Evolutionary conservation across 768 basidiomycete genomes (phyloP), one percentile per base, ranked within the genome.

Genomic region (Trametes elegans): DNA sequence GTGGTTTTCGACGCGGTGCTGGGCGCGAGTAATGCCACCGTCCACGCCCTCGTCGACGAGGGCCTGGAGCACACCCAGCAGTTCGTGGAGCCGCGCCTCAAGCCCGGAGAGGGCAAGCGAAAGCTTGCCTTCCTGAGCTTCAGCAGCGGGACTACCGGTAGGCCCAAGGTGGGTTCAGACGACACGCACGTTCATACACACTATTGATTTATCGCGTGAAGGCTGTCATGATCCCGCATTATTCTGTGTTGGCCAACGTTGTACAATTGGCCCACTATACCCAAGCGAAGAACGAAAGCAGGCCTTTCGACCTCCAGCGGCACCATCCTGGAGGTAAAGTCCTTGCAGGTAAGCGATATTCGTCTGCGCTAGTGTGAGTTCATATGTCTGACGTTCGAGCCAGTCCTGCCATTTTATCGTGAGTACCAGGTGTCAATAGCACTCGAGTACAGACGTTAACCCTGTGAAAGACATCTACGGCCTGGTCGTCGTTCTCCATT

Each of bases 101-200:
- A 56, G 1, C 74, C 76, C 0, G 84, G 85, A 1, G 88, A 90
- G 67, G 86, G 72, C 19, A 85, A 74, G 67, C 83, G 79, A 5
- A 90, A 87, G 64, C 64, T 90, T 16, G 88, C 88, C 0, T 83
- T 89, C 55, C 69, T 88, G 34, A 84, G 77, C 65, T 90, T 89
- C 63, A 88, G 87, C 0, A 88, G 86, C 21, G 85, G 85, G 24
- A 90, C 88, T 0, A 90, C 88, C 1, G 88, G 88, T 0, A 79
- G 74, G 57, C 88, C 88, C 0, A 88, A 90, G 79, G 84, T 83
- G 49, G n/a, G 57, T 16, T n/a, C 18, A 7, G 4, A 21, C 27
- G 11, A 5, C 16, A 4, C 24, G n/a, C 36, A 29, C 16, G 40
- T 39, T 82, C 80, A 18, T 35, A 32, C 10, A 80, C n/a, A 86